These are phyloP conservation scores for Chrysoporthe puriensis DNA, from an alignment of 2,329 filamentous ascomycete species.

Conservation along the genomic window DNA sequence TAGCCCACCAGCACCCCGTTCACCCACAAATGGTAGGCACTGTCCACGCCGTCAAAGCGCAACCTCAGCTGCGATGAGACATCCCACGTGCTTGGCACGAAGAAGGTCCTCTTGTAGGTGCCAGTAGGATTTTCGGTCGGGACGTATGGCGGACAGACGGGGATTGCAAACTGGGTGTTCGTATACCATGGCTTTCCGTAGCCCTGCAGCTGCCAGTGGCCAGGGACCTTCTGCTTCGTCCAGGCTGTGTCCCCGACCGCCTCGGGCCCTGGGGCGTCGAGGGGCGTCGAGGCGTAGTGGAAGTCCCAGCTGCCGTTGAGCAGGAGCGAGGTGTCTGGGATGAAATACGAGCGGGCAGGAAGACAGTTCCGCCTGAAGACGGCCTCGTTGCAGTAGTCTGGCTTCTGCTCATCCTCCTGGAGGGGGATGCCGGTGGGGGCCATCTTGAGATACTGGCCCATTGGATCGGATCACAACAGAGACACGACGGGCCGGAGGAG, in stretches of 20 bases:
- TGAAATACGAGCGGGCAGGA: conserved; percentile 55
- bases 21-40: conserved; percentile 70
- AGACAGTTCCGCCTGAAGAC: conserved; percentile 59
- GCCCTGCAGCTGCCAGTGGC: conserved; percentile 72
- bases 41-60: conserved; percentile 73
- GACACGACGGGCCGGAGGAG: neutral
- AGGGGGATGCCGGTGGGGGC: conserved; percentile 37
- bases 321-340: conserved; percentile 52
- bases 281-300: conserved; percentile 50
- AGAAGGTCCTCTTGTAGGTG: conserved; percentile 61
- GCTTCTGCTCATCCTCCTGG: conserved; percentile 41
- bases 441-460: conserved; percentile 26
- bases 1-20: conserved; percentile 69
- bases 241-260: conserved; percentile 40
- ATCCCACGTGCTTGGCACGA: conserved; percentile 53
- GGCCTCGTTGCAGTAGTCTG: conserved; percentile 55
- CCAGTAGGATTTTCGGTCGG: conserved; percentile 68
- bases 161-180: conserved; percentile 69
- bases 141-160: conserved; percentile 65
- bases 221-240: conserved; percentile 62
- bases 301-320: conserved; percentile 64
- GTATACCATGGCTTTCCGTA: conserved; percentile 71
- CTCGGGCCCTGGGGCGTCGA: conserved; percentile 48
- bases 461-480: neutral
- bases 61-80: conserved; percentile 57